Percentiles rank a stretch among this genome's conserved stretches.
phyloP scores from a whole-genome alignment of 2,329 filamentous ascomycete species.

The Didymella sp. region DNA sequence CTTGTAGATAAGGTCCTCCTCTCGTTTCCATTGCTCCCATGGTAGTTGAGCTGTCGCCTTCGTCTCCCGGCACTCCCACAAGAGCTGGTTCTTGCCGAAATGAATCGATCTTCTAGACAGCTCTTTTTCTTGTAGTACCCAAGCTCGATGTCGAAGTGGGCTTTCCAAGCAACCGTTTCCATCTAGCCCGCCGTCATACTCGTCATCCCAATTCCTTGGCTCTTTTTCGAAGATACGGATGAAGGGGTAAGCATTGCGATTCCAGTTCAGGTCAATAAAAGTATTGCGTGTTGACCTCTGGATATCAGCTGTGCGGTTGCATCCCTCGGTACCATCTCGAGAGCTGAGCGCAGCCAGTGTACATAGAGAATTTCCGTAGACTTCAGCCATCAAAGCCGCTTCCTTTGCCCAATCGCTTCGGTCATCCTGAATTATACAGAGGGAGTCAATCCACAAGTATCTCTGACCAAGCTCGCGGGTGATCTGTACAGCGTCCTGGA shows the following conservation, averaged over 20 bases:
- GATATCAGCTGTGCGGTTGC: neutral
- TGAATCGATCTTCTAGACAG: neutral
- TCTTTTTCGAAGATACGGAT: neutral
- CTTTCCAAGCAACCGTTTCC: neutral
- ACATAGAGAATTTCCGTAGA: neutral
- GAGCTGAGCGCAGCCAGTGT: neutral
- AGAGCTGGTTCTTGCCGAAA: neutral
- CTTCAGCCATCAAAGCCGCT: neutral
- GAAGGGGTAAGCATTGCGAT: neutral
- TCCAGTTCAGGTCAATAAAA: neutral
- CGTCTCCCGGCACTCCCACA: neutral
- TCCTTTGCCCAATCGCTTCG: neutral
- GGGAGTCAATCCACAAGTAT: neutral
- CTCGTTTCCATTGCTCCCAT: neutral
- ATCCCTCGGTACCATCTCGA: neutral
- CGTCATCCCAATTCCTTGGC: neutral
- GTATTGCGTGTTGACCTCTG: neutral
- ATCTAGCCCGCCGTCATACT: neutral
- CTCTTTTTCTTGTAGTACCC: neutral
- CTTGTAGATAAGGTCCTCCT: neutral
- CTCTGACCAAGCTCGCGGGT: slow-evolving; percentile 3
- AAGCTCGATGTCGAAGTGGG: neutral
- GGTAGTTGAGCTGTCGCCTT: neutral
- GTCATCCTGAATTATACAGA: neutral
- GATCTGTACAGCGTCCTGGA: slow-evolving; percentile 21